A percentile compares a stretch with the other conserved stretches of the same genome.
Evolutionary conservation across 129 eudicot genomes (phyloP).

Genomic region (Arctium lappa): DNA sequence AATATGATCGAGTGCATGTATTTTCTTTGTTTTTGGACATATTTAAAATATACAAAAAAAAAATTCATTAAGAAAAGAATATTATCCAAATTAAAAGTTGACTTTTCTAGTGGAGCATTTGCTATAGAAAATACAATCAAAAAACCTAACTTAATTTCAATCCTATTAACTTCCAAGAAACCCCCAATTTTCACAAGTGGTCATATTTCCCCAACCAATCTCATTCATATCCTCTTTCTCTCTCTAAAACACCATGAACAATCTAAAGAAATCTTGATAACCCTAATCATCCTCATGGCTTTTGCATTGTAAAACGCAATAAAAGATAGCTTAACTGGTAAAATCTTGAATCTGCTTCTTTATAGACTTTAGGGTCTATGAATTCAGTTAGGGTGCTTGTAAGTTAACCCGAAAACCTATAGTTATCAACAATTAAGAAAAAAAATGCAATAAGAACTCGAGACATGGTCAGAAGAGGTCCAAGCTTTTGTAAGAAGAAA

Average conservation of each 20-base stretch:
- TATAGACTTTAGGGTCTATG: neutral
- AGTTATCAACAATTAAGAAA: neutral
- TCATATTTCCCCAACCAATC: neutral
- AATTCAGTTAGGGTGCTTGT: neutral
- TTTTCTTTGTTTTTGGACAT: neutral
- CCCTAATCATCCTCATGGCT: constrained; percentile 24
- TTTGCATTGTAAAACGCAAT: neutral
- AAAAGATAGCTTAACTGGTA: neutral
- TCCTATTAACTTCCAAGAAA: constrained; percentile 9
- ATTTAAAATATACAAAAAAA: neutral
- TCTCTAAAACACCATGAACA: constrained; percentile 9
- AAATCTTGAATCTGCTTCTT: neutral
- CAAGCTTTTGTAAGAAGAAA: constrained; percentile 42
- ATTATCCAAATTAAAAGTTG: constrained; percentile 8
- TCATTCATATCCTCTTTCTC: neutral
- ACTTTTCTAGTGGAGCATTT: constrained; percentile 23
- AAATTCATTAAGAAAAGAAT: neutral
- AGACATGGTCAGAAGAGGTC: constrained; percentile 41
- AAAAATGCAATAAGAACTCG: constrained; percentile 38
- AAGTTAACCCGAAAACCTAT: neutral
- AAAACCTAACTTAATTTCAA: constrained; percentile 21
- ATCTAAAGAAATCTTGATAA: constrained; percentile 1
- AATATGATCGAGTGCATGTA: neutral
- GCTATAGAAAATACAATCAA: constrained; percentile 28
- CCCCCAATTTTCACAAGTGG: neutral